Conservation (phyloP, 257 asterid genomes). For the Solanum tacnaense region DNA sequence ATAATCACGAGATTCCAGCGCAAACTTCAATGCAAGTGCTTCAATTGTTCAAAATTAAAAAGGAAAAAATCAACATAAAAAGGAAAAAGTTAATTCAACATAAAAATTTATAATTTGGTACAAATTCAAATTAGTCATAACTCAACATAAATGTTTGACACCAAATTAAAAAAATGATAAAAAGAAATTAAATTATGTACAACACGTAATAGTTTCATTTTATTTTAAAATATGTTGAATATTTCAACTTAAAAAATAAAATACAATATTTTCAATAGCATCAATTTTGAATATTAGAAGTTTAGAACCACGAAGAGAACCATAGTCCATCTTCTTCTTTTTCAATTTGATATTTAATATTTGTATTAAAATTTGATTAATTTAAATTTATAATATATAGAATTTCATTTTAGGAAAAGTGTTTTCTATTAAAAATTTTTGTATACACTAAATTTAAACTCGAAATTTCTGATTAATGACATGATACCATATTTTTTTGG, state of each 20-base stretch:
- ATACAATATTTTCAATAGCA: neutral
- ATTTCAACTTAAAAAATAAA: neutral
- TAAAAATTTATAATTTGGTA: neutral
- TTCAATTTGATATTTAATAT: neutral
- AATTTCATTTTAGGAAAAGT: neutral
- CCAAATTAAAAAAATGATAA: neutral
- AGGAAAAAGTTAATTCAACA: neutral
- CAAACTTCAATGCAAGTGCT: neutral
- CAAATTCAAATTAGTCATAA: neutral
- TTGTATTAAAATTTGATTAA: neutral
- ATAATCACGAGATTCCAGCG: neutral
- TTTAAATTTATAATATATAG: no score
- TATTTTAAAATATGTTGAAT: neutral
- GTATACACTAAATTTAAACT: no score
- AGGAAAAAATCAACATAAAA: neutral
- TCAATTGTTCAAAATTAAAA: neutral
- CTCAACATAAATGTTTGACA: neutral
- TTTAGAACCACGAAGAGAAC: neutral
- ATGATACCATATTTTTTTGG: neutral
- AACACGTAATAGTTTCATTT: neutral
- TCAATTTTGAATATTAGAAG: neutral
- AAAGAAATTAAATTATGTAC: neutral
- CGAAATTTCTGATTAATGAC: no score
- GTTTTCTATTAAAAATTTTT: no score
- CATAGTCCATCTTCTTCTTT: neutral